Evolutionary conservation across 2,329 filamentous ascomycete species (phyloP).

Genomic region (Pseudogymnoascus destructans): DNA sequence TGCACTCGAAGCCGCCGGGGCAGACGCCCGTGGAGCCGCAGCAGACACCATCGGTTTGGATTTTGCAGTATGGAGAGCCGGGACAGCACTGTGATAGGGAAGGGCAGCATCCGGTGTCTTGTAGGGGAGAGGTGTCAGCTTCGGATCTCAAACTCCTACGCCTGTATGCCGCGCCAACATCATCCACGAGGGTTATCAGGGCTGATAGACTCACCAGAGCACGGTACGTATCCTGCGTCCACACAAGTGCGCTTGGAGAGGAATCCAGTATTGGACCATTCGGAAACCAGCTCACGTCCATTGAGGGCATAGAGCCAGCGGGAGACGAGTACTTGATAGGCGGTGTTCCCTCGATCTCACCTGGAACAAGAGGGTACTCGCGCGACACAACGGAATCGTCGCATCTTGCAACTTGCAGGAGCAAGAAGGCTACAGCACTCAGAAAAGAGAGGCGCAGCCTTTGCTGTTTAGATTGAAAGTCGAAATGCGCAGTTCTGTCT

Average conservation of each 20-base stretch:
- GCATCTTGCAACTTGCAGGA: conserved; percentile 1
- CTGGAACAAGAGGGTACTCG: neutral
- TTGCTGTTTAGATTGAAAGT: neutral
- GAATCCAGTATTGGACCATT: neutral
- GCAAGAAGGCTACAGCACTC: neutral
- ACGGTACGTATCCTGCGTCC: neutral
- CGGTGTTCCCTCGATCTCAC: neutral
- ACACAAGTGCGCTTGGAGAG: neutral
- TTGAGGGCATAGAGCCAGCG: neutral
- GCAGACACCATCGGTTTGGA: neutral
- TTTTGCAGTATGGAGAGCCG: neutral
- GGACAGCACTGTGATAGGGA: neutral
- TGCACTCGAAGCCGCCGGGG: neutral
- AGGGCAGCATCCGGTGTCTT: neutral
- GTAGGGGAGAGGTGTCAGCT: neutral
- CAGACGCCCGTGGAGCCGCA: neutral
- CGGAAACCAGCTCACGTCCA: neutral
- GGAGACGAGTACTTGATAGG: neutral
- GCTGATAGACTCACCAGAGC: neutral
- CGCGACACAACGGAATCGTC: neutral
- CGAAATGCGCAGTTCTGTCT: neutral
- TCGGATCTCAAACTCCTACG: neutral
- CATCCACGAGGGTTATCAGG: neutral
- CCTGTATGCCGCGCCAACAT: neutral
- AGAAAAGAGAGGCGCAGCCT: neutral